A percentile compares a stretch with the other conserved stretches of the same genome.
phyloP scores from a whole-genome alignment of 2,329 filamentous ascomycete species.

The Ascocoryne sarcoides region DNA sequence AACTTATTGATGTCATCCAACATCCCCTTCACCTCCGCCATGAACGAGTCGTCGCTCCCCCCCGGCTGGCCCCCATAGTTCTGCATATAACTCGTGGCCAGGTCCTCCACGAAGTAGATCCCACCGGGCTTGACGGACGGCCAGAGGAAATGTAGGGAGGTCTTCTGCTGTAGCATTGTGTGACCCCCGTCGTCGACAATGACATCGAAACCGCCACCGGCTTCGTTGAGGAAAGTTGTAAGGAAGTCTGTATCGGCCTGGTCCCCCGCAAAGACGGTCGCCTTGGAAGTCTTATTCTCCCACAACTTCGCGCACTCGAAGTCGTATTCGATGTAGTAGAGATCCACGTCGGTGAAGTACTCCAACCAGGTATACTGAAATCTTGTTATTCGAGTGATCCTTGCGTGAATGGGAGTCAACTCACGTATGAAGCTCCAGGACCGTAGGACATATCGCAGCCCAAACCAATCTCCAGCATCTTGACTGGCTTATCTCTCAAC shows the following conservation, averaged over 20 bases:
- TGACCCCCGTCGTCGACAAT: conserved; percentile 35
- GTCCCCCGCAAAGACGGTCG: conserved; percentile 34
- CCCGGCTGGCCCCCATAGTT: conserved; percentile 14
- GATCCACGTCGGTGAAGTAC: conserved; percentile 32
- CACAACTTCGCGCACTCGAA: conserved; percentile 30
- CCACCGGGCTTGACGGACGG: conserved; percentile 31
- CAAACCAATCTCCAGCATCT: conserved; percentile 35
- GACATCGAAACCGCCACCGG: conserved; percentile 32
- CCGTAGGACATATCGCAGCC: conserved; percentile 34
- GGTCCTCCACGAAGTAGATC: conserved; percentile 31
- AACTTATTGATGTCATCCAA: conserved; percentile 4
- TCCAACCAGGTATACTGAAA: conserved; percentile 35
- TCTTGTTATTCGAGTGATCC: too few relatives aligned
- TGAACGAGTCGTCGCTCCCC: background rate
- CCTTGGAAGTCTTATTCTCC: conserved; percentile 28
- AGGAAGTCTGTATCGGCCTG: conserved; percentile 32
- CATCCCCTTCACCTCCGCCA: conserved; percentile 4
- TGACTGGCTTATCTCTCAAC: conserved; percentile 28
- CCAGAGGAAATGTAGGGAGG: conserved; percentile 30
- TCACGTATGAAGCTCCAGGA: conserved; percentile 32
- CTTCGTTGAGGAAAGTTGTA: conserved; percentile 27
- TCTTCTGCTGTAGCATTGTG: conserved; percentile 32
- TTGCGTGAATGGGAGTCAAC: too few relatives aligned
- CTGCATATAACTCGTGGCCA: conserved; percentile 26
- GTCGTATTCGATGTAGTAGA: conserved; percentile 36